Evolutionary conservation across 768 basidiomycete species (phyloP), one percentile per base, ranked within the genome.

Genomic region (Roridomyces roridus): DNA sequence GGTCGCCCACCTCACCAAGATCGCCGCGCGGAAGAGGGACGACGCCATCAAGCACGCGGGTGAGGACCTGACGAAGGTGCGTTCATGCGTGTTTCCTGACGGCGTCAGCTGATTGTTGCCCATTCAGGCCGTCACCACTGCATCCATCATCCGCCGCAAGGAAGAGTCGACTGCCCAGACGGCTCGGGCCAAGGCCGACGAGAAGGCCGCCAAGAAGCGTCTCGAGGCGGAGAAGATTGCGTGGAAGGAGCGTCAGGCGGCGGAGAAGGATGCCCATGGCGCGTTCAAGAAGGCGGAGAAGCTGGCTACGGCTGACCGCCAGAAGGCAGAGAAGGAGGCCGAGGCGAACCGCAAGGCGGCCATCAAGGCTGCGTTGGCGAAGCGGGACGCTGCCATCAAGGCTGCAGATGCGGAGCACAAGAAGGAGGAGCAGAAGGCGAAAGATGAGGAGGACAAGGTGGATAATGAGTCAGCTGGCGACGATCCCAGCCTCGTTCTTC

Each of bases 1-100:
- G 50, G 50, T 58, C 9, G 45, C 39, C 29, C 43, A 39, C 8
- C 45, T 58, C 11, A 58, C 57, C 17, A 58, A 58, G 45, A 28
- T 58, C 18, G 57, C 57, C 1, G 49, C 50, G 39, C 57, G 52
- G 46, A 58, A 58, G 50, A 29, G 57, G n/a, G 57, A 58, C 50
- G 46, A 51, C 17, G 57, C 49, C 39, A 58, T 58, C 20, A 42
- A 52, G 50, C 17, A 47, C 18, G 57, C 57, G 3, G 57, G 50
- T 28, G 55, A 43, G 25, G 47, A 49, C 18, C 25, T 57, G 26
- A 50, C 25, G 35, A 57, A 57, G 55, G 55, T 56, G 28, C 2
- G 53, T 48, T 3, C 15, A 2, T 2, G 2, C 20, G 9, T 46
- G 4, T 1, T 15, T 8, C n/a, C n/a, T 46, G 31, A 3, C 3